Evolutionary conservation across 2,329 filamentous ascomycete species (phyloP).

Genomic region (Penicillium brasilianum): DNA sequence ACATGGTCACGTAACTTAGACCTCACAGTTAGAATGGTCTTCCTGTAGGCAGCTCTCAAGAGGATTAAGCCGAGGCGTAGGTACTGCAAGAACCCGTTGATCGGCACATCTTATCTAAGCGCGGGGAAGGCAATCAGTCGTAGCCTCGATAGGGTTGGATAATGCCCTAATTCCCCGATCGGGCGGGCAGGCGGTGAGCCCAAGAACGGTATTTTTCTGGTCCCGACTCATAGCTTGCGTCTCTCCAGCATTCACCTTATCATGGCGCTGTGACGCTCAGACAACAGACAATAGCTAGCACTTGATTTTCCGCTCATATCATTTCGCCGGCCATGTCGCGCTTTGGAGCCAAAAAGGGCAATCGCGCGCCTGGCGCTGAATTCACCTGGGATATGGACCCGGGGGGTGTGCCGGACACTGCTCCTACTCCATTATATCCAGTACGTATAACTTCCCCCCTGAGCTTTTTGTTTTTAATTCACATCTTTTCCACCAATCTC

Average conservation of each 20-base stretch:
- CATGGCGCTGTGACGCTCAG: conserved; percentile 15
- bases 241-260: background rate
- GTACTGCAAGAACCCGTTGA: conserved; percentile 7
- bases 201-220: conserved; percentile 26
- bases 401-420: conserved; percentile 48
- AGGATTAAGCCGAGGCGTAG: background rate
- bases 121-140: conserved; percentile 16
- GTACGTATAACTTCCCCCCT: conserved; percentile 38
- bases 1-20: background rate
- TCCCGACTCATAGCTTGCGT: conserved; percentile 11
- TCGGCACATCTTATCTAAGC: conserved; percentile 26
- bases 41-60: background rate
- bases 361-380: conserved; percentile 47
- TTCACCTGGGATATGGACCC: conserved; percentile 49
- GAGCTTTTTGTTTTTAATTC: background rate
- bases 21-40: too few relatives aligned
- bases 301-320: background rate
- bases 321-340: conserved; percentile 42
- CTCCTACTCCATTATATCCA: conserved; percentile 54
- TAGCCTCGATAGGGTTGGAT: background rate
- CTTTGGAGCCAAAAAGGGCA: conserved; percentile 45
- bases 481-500: background rate
- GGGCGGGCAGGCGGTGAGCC: conserved; percentile 26
- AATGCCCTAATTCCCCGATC: conserved; percentile 15
- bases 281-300: background rate